Base-by-base conservation (phyloP, 805 yeast genomes). In the Ogataea corticis region DNA sequence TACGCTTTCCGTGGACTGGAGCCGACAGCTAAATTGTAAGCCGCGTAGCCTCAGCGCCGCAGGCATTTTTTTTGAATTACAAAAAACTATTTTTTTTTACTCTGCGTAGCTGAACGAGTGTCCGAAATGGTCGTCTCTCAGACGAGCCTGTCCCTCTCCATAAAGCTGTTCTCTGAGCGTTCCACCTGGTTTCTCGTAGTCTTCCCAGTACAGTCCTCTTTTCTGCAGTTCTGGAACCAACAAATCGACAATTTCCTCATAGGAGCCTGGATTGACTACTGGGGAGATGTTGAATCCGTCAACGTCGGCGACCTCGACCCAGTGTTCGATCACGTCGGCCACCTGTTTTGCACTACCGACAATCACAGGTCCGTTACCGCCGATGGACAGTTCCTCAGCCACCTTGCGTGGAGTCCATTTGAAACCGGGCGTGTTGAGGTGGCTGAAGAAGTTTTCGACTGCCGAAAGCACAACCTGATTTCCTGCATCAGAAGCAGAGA, bases 211-310 rank as follows among this genome's bases (percentile, higher is more conserved):
- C 13, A 66, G 57, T 7, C 70, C 72, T 28, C 47, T 32, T 14
- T 27, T 38, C 27, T 44, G 47, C 28, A 44, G 30, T 30, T 53
- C 66, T 9, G 67, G 67, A 28, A 63, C 43, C n/a, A 72, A 48
- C 19, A 51, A 48, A 5, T 70, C 65, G 23, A 69, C 68, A 31
- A 72, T 51, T 12, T 72, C 73, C 47, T 66, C 68, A 35, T 66
- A 62, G 3, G 69, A 51, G 4, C 65, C 69, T 21, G 72, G 73
- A 17, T 59, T 51, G 4, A 68, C 58, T 1, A 72, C 66, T 46
- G 69, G 66, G 3, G 68, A 63, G 33, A 72, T 53, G 46, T 72
- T 72, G 54, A 72, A 71, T 0, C 77, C 77, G 49, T 72, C 77
- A 27, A 72, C 62, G 40, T 65, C 73, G 14, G 69, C 63, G 15